A percentile compares a stretch with the other conserved stretches of the same genome.
phyloP scores from a whole-genome alignment of 2,329 filamentous ascomycete species.

The Calcarisporium arbuscula region DNA sequence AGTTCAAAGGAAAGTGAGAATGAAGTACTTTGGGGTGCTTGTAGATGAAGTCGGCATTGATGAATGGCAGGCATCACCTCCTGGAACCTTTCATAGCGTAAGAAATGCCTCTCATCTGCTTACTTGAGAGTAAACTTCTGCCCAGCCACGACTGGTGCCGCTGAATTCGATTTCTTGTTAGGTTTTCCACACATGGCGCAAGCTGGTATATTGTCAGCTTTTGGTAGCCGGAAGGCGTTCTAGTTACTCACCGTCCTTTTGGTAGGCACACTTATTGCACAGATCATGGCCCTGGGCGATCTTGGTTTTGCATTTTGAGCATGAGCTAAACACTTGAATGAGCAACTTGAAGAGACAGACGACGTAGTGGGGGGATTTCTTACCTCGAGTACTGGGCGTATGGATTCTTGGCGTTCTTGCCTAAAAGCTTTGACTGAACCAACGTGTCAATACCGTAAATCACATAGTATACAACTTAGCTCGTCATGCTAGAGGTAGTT shows the following conservation, averaged over 20 bases:
- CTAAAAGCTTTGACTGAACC: constrained; percentile 55
- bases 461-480: not conserved
- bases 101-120: constrained; percentile 2
- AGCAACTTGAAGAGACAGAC: not conserved
- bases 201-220: constrained; percentile 29
- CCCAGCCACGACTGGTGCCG: constrained; percentile 48
- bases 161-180: constrained; percentile 41
- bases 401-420: constrained; percentile 58
- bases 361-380: constrained; percentile 1
- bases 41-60: not conserved
- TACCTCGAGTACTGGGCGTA: constrained; percentile 52
- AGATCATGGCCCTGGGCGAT: constrained; percentile 54
- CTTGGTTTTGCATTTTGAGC: constrained; percentile 56
- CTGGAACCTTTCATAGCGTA: too few relatives aligned
- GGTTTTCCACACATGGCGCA: constrained; percentile 60
- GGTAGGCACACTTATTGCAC: constrained; percentile 58
- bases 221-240: not conserved
- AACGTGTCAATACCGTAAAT: not conserved
- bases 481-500: not conserved
- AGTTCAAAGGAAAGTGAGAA: not conserved
- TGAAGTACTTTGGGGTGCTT: not conserved
- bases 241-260: constrained; percentile 45
- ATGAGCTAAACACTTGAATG: constrained; percentile 35
- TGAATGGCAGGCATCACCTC: too few relatives aligned
- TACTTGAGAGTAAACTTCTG: constrained; percentile 59